Conservation (phyloP, 257 asterid species). For the Solanum chilense region DNA sequence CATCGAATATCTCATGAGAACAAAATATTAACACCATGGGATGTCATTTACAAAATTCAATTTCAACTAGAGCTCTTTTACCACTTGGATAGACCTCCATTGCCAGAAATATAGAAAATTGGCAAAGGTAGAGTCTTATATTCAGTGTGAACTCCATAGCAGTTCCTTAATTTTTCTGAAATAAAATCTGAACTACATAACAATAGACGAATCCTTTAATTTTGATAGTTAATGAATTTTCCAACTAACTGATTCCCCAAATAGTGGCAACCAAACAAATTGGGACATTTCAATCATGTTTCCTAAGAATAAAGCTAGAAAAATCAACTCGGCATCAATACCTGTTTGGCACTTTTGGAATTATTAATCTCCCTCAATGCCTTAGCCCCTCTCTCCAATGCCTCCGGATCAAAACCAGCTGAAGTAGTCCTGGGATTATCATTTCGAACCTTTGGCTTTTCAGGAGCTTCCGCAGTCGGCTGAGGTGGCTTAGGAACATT, state of each 20-base stretch:
- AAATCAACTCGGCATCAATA: background rate
- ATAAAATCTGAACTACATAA: background rate
- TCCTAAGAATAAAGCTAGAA: background rate
- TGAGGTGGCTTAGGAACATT: slow-evolving; percentile 21
- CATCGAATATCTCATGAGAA: background rate
- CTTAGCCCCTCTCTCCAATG: slow-evolving; percentile 69
- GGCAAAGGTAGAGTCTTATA: background rate
- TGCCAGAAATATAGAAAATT: background rate
- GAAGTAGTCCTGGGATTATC: slow-evolving; percentile 72
- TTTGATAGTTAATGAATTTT: background rate
- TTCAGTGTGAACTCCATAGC: background rate
- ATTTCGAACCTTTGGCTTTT: slow-evolving; percentile 44
- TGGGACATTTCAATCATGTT: background rate
- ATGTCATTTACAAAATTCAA: background rate
- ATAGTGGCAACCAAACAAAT: background rate
- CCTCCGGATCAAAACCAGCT: slow-evolving; percentile 83
- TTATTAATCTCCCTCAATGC: slow-evolving; percentile 35
- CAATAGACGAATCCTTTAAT: background rate
- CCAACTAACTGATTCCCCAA: background rate
- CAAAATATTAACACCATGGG: background rate
- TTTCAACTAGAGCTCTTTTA: background rate
- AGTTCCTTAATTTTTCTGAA: background rate
- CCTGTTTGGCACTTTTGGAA: slow-evolving; percentile 57
- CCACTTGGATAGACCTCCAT: background rate
- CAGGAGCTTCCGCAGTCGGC: slow-evolving; percentile 14